Percentiles rank a stretch among this genome's conserved stretches.
Evolutionary conservation across 2,329 filamentous ascomycete genomes (phyloP).

Genomic region (Colletotrichum paranaense): DNA sequence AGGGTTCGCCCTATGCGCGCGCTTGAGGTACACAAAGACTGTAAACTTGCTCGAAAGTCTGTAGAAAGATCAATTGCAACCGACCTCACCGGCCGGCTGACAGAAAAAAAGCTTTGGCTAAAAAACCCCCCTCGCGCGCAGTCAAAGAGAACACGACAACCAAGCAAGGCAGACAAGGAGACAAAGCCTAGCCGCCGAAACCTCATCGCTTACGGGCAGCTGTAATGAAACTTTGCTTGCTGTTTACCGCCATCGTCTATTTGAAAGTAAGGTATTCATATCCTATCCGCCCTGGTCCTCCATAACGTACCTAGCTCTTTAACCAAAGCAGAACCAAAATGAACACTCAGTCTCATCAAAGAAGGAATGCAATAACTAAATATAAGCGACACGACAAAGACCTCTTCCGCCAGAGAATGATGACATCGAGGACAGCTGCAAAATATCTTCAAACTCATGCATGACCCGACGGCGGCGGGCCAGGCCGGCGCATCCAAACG

Average conservation of each 20-base stretch:
- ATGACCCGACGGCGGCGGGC: not conserved
- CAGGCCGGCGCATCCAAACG: conserved; percentile 9
- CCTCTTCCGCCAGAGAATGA: no score
- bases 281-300: not conserved
- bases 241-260: not conserved
- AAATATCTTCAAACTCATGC: no score
- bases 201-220: not conserved
- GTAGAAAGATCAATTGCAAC: not conserved
- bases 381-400: not conserved
- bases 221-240: not conserved
- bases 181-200: not conserved
- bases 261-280: not conserved
- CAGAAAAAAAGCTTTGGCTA: not conserved
- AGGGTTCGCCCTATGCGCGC: no score
- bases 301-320: not conserved
- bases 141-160: not conserved
- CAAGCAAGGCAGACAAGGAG: not conserved
- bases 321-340: not conserved
- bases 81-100: no score
- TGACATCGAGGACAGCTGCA: no score
- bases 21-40: no score
- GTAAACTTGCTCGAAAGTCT: no score
- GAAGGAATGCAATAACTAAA: not conserved
- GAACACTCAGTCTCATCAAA: not conserved
- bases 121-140: not conserved